Evolutionary conservation across 2,329 filamentous ascomycete genomes (phyloP), one percentile per base, ranked within the genome.

Genomic region (Claviceps fusiformis): DNA sequence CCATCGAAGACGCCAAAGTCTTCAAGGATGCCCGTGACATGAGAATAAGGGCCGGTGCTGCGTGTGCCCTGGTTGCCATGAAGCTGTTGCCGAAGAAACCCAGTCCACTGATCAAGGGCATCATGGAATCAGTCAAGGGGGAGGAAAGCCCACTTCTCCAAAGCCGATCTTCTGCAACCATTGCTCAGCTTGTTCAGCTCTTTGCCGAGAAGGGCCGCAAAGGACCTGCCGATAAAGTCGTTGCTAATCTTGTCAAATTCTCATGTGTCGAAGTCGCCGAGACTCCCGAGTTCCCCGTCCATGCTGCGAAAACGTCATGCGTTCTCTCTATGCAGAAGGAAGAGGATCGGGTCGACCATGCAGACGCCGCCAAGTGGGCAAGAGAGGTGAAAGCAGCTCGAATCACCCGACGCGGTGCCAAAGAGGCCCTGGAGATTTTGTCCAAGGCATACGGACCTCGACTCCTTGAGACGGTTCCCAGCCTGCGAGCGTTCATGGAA

Each of bases 91-190:
- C 95, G 0, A 97, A 95, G 79, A 97, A 95, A 67, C 90, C 92
- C 10, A 90, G 89, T 58, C 81, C 85, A 19, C 82, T 95, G 13
- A 98, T 98, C 72, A 96, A 95, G 71, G 89, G 85, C 2, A 87
- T 98, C 70, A 98, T 98, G 93, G 93, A 98, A 68, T 97, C 92
- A 64, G 81, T 98, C 65, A 98, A 97, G 71, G 85, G 83, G 43
- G 95, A 98, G 67, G 93, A 96, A 63, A 97, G 95, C 64, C 71
- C 86, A 33, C 88, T 93, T 61, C 76, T 98, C 1, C 93, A 98
- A 68, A 82, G 81, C 62, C 86, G 92, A 29, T 95, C 92, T 33
- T 89, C 91, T 2, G 82, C 81, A 15, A 91, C 90, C 3, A 87
- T 98, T 53, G 89, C 90, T 6, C 81, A 80, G 44, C 81, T 97